Conservation (phyloP, 2,329 filamentous ascomycete species). For the Fusarium siculi region DNA sequence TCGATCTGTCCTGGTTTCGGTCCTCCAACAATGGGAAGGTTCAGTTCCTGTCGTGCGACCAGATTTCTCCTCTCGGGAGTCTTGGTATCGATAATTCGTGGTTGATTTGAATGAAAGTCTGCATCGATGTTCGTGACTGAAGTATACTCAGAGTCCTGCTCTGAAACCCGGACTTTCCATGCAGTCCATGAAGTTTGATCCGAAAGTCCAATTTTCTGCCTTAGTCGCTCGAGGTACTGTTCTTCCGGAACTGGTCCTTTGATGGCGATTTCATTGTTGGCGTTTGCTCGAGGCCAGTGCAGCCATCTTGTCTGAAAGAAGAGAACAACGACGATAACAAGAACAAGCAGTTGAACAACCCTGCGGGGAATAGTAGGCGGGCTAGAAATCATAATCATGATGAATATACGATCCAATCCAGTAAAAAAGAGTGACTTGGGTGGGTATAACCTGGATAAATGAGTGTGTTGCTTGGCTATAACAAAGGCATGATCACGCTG, state of each 20-base stretch:
- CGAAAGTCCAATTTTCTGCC: slow-evolving; percentile 43
- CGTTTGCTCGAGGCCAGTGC: slow-evolving; percentile 12
- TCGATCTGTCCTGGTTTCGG: slow-evolving; percentile 49
- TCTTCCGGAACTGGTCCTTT: slow-evolving; percentile 45
- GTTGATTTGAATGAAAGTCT: slow-evolving; percentile 47
- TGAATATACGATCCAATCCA: slow-evolving; percentile 18
- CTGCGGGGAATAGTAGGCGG: slow-evolving; percentile 38
- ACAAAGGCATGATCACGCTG: slow-evolving; percentile 37
- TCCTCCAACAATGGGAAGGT: slow-evolving; percentile 49
- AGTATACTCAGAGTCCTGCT: slow-evolving; percentile 42
- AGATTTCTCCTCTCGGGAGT: slow-evolving; percentile 41
- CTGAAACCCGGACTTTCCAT: slow-evolving; percentile 47
- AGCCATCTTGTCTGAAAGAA: slow-evolving; percentile 38
- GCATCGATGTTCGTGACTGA: slow-evolving; percentile 46
- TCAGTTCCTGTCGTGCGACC: slow-evolving; percentile 46
- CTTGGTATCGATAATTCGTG: slow-evolving; percentile 43
- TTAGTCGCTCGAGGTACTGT: slow-evolving; percentile 47
- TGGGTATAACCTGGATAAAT: slow-evolving; percentile 29
- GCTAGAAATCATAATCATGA: slow-evolving; percentile 44
- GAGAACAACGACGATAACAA: slow-evolving; percentile 42
- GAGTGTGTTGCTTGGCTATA: slow-evolving; percentile 26
- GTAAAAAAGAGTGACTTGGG: slow-evolving; percentile 43
- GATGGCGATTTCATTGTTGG: slow-evolving; percentile 21
- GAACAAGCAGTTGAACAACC: slow-evolving; percentile 36
- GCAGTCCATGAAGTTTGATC: slow-evolving; percentile 49